A percentile compares a stretch with the other conserved stretches of the same genome.
phyloP scores from a whole-genome alignment of 306 rosid species.

The Citrullus amarus region DNA sequence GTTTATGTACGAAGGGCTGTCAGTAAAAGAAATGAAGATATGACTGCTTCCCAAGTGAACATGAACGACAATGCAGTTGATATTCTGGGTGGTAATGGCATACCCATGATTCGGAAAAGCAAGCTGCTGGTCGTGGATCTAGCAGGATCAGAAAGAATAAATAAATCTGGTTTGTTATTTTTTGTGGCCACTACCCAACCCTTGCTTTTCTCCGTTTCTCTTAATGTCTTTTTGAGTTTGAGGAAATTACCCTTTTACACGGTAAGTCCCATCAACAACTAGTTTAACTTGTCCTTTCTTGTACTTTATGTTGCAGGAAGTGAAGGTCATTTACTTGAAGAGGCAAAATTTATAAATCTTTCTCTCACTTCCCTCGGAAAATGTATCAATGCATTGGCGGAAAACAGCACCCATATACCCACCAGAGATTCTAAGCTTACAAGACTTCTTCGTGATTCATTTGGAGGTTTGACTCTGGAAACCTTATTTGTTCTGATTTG shows the following conservation, averaged over 20 bases:
- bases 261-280: neutral
- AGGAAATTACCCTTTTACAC: neutral
- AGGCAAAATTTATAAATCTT: slow-evolving; percentile 62
- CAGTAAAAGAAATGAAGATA: slow-evolving; percentile 22
- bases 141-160: slow-evolving; percentile 68
- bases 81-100: slow-evolving; percentile 15
- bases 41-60: slow-evolving; percentile 19
- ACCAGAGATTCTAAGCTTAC: slow-evolving; percentile 69
- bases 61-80: slow-evolving; percentile 16
- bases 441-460: slow-evolving; percentile 69
- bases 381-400: slow-evolving; percentile 73
- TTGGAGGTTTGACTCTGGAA: slow-evolving; percentile 42
- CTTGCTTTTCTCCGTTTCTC: neutral
- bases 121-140: slow-evolving; percentile 62
- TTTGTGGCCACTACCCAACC: neutral
- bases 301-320: slow-evolving; percentile 36
- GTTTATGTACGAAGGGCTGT: slow-evolving; percentile 42
- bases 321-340: slow-evolving; percentile 60
- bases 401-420: slow-evolving; percentile 55
- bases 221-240: neutral
- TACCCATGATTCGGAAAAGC: slow-evolving; percentile 50
- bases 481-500: slow-evolving; percentile 4
- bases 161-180: slow-evolving; percentile 46
- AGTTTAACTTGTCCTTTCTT: neutral
- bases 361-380: slow-evolving; percentile 70